phyloP scores from a whole-genome alignment of 805 yeast species.

The Candida palmyrensis region DNA sequence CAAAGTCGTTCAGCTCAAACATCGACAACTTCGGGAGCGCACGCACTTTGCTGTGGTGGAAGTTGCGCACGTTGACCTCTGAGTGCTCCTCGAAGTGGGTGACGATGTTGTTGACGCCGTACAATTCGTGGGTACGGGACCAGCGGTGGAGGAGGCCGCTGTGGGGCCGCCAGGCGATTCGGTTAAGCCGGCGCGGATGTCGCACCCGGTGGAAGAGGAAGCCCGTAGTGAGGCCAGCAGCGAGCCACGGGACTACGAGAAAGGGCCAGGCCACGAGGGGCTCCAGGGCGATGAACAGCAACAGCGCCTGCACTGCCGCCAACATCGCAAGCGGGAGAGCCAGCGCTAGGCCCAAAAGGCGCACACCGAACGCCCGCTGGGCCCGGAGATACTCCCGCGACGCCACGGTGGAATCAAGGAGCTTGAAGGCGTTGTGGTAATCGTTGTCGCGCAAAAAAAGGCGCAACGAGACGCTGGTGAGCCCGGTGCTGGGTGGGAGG shows the following conservation, averaged over 20 bases:
- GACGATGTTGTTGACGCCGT: conserved; percentile 27
- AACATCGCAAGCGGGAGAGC: neutral
- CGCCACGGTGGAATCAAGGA: conserved; percentile 19
- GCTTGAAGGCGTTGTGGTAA: conserved; percentile 20
- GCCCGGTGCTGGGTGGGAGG: too few relatives aligned
- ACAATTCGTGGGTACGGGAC: conserved; percentile 26
- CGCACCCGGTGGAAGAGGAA: neutral
- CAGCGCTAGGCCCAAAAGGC: neutral
- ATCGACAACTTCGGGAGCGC: conserved; percentile 11
- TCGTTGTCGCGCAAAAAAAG: conserved; percentile 20
- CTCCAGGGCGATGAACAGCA: neutral
- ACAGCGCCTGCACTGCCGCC: neutral
- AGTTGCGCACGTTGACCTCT: conserved; percentile 37
- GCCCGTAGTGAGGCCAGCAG: neutral
- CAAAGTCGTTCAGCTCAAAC: conserved; percentile 16
- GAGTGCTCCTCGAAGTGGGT: conserved; percentile 38
- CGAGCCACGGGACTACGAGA: neutral
- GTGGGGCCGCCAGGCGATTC: conserved; percentile 37
- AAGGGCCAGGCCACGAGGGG: neutral
- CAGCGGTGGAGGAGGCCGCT: conserved; percentile 20
- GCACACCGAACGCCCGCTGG: neutral
- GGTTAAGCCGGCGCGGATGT: conserved; percentile 5
- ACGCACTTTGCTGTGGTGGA: conserved; percentile 28
- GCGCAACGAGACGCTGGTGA: neutral
- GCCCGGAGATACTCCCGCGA: neutral